These are phyloP conservation scores for Bremia lactucae DNA, from an alignment of 352 stramenopile genomes.

Conservation along the genomic window DNA sequence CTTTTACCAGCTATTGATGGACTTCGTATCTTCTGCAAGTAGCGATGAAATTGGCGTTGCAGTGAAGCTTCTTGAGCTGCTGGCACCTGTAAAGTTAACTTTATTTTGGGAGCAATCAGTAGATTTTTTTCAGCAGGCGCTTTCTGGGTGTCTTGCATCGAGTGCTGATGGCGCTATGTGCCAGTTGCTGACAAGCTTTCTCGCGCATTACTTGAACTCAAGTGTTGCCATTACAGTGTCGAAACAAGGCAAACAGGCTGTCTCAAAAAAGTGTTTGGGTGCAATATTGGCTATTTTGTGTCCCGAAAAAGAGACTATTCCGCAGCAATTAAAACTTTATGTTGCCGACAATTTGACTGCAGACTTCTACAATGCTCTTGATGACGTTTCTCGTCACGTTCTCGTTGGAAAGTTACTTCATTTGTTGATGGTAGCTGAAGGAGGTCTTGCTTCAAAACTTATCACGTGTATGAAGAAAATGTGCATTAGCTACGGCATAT, in stretches of 20 bases:
- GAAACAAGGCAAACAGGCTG: constrained; percentile 16
- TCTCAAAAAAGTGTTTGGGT: constrained; percentile 51
- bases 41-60: constrained; percentile 34
- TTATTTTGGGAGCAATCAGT: constrained; percentile 57
- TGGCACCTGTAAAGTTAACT: constrained; percentile 37
- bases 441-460: constrained; percentile 43
- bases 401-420: constrained; percentile 38
- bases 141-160: constrained; percentile 16
- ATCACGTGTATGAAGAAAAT: constrained; percentile 43
- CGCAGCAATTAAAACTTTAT: constrained; percentile 32
- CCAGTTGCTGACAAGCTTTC: constrained; percentile 36
- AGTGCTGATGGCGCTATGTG: not conserved
- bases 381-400: constrained; percentile 36
- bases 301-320: constrained; percentile 21
- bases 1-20: constrained; percentile 39
- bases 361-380: constrained; percentile 34
- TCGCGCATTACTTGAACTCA: constrained; percentile 44
- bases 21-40: constrained; percentile 37
- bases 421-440: constrained; percentile 51
- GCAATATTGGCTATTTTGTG: constrained; percentile 36
- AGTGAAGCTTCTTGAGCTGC: constrained; percentile 50
- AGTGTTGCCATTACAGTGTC: constrained; percentile 18
- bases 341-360: constrained; percentile 29
- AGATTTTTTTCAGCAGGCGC: constrained; percentile 47
- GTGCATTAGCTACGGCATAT: constrained; percentile 41